These are phyloP conservation scores for Lumnitzera littorea DNA, from an alignment of 345 rosid genomes.

Conservation along the genomic window DNA sequence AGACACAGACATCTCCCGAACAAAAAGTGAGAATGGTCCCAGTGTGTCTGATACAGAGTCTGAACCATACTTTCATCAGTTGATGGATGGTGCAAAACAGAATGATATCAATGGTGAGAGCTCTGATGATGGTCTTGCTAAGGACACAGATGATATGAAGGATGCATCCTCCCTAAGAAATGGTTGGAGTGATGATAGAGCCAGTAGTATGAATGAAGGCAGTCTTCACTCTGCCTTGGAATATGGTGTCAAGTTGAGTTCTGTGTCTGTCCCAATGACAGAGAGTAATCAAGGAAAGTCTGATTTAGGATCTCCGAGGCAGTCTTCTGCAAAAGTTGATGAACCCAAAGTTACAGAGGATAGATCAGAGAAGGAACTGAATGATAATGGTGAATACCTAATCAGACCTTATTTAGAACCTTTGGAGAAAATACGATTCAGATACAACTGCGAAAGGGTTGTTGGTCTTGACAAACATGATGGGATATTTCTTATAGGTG, in stretches of 20 bases:
- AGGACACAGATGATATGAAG: conserved; percentile 42
- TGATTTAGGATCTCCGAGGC: conserved; percentile 74
- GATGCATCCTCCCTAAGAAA: conserved; percentile 52
- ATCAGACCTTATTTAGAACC: conserved; percentile 97
- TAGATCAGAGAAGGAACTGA: conserved; percentile 77
- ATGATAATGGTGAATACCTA: conserved; percentile 92
- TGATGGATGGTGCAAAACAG: conserved; percentile 30
- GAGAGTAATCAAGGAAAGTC: conserved; percentile 67
- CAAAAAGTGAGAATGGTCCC: conserved; percentile 44
- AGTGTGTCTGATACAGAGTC: conserved; percentile 65
- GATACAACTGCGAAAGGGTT: conserved; percentile 95
- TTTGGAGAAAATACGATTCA: conserved; percentile 78
- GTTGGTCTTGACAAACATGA: conserved; percentile 98
- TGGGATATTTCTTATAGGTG: conserved; percentile 95
- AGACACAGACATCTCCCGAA: conserved; percentile 51
- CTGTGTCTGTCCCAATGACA: conserved; percentile 60
- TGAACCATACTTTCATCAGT: conserved; percentile 53
- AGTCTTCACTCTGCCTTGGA: conserved; percentile 98
- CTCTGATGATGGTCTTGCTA: conserved; percentile 50
- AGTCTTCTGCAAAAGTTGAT: conserved; percentile 55
- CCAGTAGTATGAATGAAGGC: conserved; percentile 83
- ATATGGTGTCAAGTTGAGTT: conserved; percentile 80
- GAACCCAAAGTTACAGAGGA: conserved; percentile 56
- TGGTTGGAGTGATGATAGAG: conserved; percentile 84
- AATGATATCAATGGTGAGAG: conserved; percentile 39